These are phyloP conservation scores for Globisporangium spiculum DNA, from an alignment of 352 stramenopile genomes.

Conservation along the genomic window DNA sequence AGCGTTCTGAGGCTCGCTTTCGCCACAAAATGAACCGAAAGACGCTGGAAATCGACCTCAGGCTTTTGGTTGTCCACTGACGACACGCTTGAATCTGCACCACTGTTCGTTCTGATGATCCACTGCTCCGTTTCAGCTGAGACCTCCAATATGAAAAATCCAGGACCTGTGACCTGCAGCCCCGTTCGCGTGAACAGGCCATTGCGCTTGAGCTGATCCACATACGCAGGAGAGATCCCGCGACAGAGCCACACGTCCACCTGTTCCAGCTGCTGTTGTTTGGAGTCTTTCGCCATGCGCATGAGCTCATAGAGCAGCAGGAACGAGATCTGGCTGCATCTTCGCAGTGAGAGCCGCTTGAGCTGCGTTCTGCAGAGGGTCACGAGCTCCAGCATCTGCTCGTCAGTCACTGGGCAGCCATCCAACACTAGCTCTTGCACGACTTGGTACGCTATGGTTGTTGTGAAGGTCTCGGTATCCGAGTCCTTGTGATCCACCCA, in stretches of 20 bases:
- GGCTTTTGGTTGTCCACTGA: background rate
- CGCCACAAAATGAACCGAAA: slow-evolving; percentile 10
- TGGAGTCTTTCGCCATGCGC: slow-evolving; percentile 12
- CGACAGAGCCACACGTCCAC: slow-evolving; percentile 37
- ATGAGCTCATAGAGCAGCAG: slow-evolving; percentile 33
- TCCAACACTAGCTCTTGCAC: slow-evolving; percentile 21
- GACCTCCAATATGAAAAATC: slow-evolving; percentile 23
- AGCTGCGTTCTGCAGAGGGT: slow-evolving; percentile 13
- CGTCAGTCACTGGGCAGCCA: slow-evolving; percentile 21
- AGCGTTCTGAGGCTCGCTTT: slow-evolving; percentile 5
- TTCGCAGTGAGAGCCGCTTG: slow-evolving; percentile 15
- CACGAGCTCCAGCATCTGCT: slow-evolving; percentile 24
- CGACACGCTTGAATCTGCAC: background rate
- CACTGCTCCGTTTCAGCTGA: background rate
- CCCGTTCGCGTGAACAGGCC: slow-evolving; percentile 2
- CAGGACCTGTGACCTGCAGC: slow-evolving; percentile 22
- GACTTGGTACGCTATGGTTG: slow-evolving; percentile 7
- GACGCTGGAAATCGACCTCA: background rate
- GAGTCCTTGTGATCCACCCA: too few relatives aligned
- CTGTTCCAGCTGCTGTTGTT: background rate
- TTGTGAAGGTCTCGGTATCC: background rate
- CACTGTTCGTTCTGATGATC: slow-evolving; percentile 5
- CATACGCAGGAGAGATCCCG: slow-evolving; percentile 25
- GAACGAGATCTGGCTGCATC: slow-evolving; percentile 31
- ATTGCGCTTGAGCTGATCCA: slow-evolving; percentile 17